Evolutionary conservation across 176 grass and related monocot species (phyloP).

Genomic region (Hordeum marinum): DNA sequence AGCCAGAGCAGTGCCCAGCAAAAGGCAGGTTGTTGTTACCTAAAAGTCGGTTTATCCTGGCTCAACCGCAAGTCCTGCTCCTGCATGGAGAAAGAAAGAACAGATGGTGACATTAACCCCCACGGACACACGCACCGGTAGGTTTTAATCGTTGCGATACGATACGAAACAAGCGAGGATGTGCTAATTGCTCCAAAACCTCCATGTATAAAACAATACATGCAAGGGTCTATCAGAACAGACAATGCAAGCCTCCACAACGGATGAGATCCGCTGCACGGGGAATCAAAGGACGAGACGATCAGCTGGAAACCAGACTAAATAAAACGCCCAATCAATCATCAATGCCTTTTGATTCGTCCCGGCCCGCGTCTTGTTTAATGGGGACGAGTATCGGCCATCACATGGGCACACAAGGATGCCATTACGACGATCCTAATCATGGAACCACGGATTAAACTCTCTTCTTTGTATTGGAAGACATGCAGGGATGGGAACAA

Average conservation of each 20-base stretch:
- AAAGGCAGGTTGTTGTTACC: constrained; percentile 30
- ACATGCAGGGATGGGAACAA: constrained; percentile 30
- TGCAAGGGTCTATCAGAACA: constrained; percentile 3
- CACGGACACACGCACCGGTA: background rate
- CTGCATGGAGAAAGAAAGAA: constrained; percentile 25
- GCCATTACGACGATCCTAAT: constrained; percentile 44
- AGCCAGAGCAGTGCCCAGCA: background rate
- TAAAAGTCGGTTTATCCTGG: constrained; percentile 15
- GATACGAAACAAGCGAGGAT: constrained; percentile 1
- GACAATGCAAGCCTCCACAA: constrained; percentile 47
- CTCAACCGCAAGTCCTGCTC: constrained; percentile 29
- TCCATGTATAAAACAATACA: background rate
- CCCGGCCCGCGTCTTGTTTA: constrained; percentile 15
- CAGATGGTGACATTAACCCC: constrained; percentile 31
- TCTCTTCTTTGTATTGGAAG: background rate
- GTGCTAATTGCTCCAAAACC: constrained; percentile 27
- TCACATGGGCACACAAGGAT: constrained; percentile 43
- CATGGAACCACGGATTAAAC: constrained; percentile 41
- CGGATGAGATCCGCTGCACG: constrained; percentile 41
- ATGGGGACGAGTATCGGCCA: constrained; percentile 20
- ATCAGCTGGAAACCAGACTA: constrained; percentile 42
- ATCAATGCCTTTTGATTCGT: constrained; percentile 21
- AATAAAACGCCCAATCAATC: constrained; percentile 42
- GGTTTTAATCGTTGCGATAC: background rate
- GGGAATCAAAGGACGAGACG: constrained; percentile 46